Conservation (phyloP, 768 basidiomycete species). For the Zangia roseola region DNA sequence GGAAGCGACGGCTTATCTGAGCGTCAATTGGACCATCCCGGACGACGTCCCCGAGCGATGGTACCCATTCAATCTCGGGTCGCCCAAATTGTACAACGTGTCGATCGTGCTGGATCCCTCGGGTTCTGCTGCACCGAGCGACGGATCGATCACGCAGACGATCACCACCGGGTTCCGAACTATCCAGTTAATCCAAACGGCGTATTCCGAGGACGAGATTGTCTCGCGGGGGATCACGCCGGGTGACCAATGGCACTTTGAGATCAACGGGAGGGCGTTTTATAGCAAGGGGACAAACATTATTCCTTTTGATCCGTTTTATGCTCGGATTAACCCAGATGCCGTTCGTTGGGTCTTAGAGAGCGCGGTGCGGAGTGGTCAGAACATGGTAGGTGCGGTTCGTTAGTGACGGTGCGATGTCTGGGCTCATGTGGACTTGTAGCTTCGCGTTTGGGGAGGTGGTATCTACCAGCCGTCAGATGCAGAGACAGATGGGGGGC, state of each 20-base stretch:
- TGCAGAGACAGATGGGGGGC: slow-evolving; percentile 39
- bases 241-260: slow-evolving; percentile 66
- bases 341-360: slow-evolving; percentile 55
- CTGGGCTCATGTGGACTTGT: neutral
- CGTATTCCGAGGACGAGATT: slow-evolving; percentile 46
- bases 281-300: slow-evolving; percentile 57
- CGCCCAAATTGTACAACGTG: slow-evolving; percentile 53
- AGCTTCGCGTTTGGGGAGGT: slow-evolving; percentile 63
- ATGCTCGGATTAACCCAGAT: slow-evolving; percentile 48
- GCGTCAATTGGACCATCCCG: slow-evolving; percentile 44
- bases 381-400: slow-evolving; percentile 50
- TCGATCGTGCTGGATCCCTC: slow-evolving; percentile 39
- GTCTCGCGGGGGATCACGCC: slow-evolving; percentile 49
- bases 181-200: slow-evolving; percentile 48
- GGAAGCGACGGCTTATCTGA: slow-evolving; percentile 39
- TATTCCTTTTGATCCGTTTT: slow-evolving; percentile 62
- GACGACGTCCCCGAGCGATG: slow-evolving; percentile 48
- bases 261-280: slow-evolving; percentile 56
- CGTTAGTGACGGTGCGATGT: neutral
- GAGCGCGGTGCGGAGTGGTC: slow-evolving; percentile 52
- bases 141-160: slow-evolving; percentile 27
- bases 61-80: slow-evolving; percentile 56
- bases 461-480: slow-evolving; percentile 51
- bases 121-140: slow-evolving; percentile 2
- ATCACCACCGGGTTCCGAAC: too few species aligned